A percentile compares a stretch with the other conserved stretches of the same genome.
These are phyloP conservation scores for Hysterangium stoloniferum DNA, from an alignment of 768 basidiomycete species.

Conservation along the genomic window DNA sequence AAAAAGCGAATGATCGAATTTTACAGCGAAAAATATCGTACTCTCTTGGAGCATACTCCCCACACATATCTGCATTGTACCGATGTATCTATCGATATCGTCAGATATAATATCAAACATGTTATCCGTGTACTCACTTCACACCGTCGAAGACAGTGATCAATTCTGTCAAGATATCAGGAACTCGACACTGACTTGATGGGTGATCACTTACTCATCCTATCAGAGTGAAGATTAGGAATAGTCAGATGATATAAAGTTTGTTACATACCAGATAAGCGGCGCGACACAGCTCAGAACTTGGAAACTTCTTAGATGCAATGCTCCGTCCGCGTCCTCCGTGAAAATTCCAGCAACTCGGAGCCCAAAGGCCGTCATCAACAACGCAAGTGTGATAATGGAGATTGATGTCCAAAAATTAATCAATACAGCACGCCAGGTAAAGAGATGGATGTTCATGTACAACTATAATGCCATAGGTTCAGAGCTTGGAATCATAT, in stretches of 20 bases:
- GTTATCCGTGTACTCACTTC: conserved; percentile 42
- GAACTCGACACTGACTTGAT: not conserved
- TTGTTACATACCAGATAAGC: conserved; percentile 64
- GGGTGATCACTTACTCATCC: conserved; percentile 64
- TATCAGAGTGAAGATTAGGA: conserved; percentile 20
- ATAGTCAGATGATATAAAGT: not conserved
- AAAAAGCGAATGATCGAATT: conserved; percentile 16
- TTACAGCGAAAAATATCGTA: conserved; percentile 81
- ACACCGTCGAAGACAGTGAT: conserved; percentile 76
- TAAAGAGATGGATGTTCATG: conserved; percentile 64
- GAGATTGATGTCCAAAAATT: conserved; percentile 71
- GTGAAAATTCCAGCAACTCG: conserved; percentile 51
- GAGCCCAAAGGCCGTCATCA: conserved; percentile 66
- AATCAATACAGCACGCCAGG: conserved; percentile 58
- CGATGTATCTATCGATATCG: conserved; percentile 53
- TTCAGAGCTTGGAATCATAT: not conserved
- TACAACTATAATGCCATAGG: conserved; percentile 40
- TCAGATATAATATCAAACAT: not conserved
- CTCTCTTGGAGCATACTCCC: conserved; percentile 91
- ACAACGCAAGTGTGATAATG: conserved; percentile 63
- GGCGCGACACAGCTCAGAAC: conserved; percentile 82
- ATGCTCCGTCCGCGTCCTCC: conserved; percentile 28
- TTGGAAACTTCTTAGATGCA: conserved; percentile 73
- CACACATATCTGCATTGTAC: conserved; percentile 91
- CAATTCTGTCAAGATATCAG: conserved; percentile 40